Conservation (phyloP, 2,329 filamentous ascomycete genomes). For the Aureobasidium sp. region DNA sequence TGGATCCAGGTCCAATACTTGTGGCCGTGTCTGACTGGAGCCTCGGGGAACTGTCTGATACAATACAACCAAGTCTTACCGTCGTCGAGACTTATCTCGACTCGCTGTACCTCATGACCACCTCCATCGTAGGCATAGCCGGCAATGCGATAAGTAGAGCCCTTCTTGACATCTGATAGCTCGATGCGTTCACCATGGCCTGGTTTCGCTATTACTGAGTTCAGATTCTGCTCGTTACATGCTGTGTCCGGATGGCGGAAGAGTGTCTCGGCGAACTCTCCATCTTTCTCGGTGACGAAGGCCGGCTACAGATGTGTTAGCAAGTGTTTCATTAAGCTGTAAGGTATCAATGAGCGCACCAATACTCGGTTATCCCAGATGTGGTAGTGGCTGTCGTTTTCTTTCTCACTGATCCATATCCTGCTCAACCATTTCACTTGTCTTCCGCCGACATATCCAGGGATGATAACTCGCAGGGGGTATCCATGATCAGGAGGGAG, state of each 20-base stretch:
- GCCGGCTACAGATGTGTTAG: conserved; percentile 32
- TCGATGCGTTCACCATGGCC: conserved; percentile 84
- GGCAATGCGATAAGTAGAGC: conserved; percentile 73
- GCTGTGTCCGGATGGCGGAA: conserved; percentile 56
- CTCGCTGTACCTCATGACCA: conserved; percentile 82
- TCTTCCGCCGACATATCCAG: conserved; percentile 90
- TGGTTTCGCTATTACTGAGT: conserved; percentile 84
- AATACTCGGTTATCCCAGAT: conserved; percentile 90
- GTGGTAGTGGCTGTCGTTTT: conserved; percentile 96
- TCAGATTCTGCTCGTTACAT: conserved; percentile 61
- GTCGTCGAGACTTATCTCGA: conserved; percentile 86
- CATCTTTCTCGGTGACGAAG: conserved; percentile 56
- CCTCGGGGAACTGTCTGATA: no score
- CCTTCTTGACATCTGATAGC: no score
- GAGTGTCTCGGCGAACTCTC: conserved; percentile 51
- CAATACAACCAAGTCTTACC: conserved; percentile 87
- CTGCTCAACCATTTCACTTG: conserved; percentile 95
- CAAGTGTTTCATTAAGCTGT: rapidly evolving
- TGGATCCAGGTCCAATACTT: conserved; percentile 63
- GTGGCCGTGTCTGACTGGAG: no score
- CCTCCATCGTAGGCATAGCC: conserved; percentile 94
- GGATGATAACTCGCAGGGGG: conserved; percentile 84
- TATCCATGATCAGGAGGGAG: conserved; percentile 88
- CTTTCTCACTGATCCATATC: conserved; percentile 78
- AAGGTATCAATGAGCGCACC: neutral